A percentile compares a stretch with the other conserved stretches of the same genome.
Evolutionary conservation across 1,284 basidiomycete species (phyloP).

Genomic region (Cerioporus squamosus): DNA sequence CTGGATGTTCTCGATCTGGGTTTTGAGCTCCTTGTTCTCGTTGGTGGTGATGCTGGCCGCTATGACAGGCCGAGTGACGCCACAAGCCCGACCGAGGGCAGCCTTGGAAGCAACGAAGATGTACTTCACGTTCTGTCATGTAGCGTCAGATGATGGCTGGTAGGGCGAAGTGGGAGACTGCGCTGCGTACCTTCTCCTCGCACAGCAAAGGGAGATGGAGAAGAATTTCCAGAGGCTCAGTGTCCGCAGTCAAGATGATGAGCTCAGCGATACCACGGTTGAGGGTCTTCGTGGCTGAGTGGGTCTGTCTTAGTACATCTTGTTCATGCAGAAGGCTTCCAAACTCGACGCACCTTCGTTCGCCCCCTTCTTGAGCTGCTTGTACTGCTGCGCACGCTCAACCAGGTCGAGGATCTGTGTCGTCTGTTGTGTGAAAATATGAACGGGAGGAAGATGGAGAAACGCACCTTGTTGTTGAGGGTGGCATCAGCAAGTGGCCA

Average conservation of each 20-base stretch:
- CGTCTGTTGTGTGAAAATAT: conserved; percentile 1
- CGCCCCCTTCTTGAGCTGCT: conserved; percentile 98
- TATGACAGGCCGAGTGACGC: conserved; percentile 95
- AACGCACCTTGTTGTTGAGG: conserved; percentile 90
- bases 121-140: conserved; percentile 88
- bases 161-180: neutral
- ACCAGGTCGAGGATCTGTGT: conserved; percentile 86
- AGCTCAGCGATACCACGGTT: conserved; percentile 99
- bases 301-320: conserved; percentile 2
- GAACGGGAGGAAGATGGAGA: conserved; percentile 29
- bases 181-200: conserved; percentile 86
- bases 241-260: conserved; percentile 97
- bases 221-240: conserved; percentile 97
- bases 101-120: conserved; percentile 95
- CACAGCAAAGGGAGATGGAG: conserved; percentile 97
- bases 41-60: conserved; percentile 95
- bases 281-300: conserved; percentile 90
- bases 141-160: conserved; percentile 7
- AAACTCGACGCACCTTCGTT: conserved; percentile 75
- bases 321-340: neutral
- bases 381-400: conserved; percentile 91
- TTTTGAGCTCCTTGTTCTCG: conserved; percentile 90
- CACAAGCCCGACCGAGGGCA: conserved; percentile 94
- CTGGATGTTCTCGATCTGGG: conserved; percentile 92
- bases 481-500: conserved; percentile 92